phyloP scores from a whole-genome alignment of 495 filamentous ascomycete genomes.

The Penicillium odoratum region DNA sequence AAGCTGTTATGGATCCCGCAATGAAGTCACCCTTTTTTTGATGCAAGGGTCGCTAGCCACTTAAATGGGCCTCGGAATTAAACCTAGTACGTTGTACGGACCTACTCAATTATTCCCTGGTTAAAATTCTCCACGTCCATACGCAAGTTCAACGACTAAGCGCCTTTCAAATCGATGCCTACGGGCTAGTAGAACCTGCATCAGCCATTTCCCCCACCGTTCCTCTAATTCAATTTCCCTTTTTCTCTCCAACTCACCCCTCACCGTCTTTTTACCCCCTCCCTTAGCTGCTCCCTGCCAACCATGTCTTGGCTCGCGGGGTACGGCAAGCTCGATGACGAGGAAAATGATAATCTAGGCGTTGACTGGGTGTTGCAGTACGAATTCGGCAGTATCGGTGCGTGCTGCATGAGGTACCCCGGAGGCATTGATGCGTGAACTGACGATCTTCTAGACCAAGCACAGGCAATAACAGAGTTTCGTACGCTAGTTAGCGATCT shows the following conservation, averaged over 20 bases:
- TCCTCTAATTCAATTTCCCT: neutral
- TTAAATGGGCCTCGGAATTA: neutral
- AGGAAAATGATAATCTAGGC: slow-evolving; percentile 39
- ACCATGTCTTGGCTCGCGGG: slow-evolving; percentile 17
- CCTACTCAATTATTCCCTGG: neutral
- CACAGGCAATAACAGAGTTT: slow-evolving; percentile 69
- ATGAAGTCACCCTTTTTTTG: neutral
- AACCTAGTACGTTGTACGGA: no score
- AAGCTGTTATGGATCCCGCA: slow-evolving; percentile 22
- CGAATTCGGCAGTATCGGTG: slow-evolving; percentile 41
- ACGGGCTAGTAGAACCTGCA: slow-evolving; percentile 2
- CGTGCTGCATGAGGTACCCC: neutral
- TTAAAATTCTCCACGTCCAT: neutral
- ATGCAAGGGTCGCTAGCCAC: neutral
- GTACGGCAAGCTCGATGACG: slow-evolving; percentile 19
- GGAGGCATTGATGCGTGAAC: slow-evolving; percentile 2
- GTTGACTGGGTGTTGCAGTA: slow-evolving; percentile 48
- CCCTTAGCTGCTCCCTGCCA: neutral
- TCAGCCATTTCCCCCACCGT: slow-evolving; percentile 1
- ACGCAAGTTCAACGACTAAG: neutral
- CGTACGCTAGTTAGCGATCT: slow-evolving; percentile 72
- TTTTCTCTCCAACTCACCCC: neutral
- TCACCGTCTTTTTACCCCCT: slow-evolving; percentile 9
- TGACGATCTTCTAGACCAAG: slow-evolving; percentile 52
- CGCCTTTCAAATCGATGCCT: neutral